A percentile compares a stretch with the other conserved stretches of the same genome.
phyloP scores from a whole-genome alignment of 495 filamentous ascomycete genomes.

The Penicillium diatomitis region DNA sequence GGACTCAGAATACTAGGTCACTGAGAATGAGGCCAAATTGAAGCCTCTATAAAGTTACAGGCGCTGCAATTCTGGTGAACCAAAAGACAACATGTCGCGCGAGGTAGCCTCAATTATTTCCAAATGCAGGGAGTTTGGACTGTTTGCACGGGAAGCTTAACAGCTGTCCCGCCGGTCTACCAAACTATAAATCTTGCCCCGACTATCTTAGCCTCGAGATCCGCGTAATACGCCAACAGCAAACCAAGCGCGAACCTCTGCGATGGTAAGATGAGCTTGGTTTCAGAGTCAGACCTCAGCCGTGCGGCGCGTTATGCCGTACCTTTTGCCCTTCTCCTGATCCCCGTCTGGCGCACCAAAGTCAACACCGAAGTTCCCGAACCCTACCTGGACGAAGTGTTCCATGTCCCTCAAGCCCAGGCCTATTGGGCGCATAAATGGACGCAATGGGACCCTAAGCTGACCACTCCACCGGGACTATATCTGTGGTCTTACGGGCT shows the following conservation, averaged over 20 bases:
- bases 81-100: not conserved
- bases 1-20: too few species aligned
- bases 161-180: not conserved
- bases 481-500: conserved; percentile 49
- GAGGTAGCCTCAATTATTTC: conserved; percentile 5
- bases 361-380: conserved; percentile 51
- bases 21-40: too few species aligned
- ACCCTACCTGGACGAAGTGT: conserved; percentile 90
- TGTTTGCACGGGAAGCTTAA: conserved; percentile 24
- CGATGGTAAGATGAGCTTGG: conserved; percentile 26
- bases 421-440: conserved; percentile 71
- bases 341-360: conserved; percentile 30
- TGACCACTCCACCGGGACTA: conserved; percentile 91
- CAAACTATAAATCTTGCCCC: too few species aligned
- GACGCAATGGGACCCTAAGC: conserved; percentile 83
- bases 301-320: conserved; percentile 35
- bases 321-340: conserved; percentile 31
- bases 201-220: too few species aligned
- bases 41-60: too few species aligned
- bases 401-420: conserved; percentile 89
- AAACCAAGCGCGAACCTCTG: not conserved
- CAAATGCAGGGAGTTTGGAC: conserved; percentile 20
- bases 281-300: conserved; percentile 27
- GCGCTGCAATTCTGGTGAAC: too few species aligned
- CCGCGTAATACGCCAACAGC: too few species aligned